A percentile compares a stretch with the other conserved stretches of the same genome.
These are phyloP conservation scores for Mytilinidion resinicola DNA, from an alignment of 495 filamentous ascomycete species.

Conservation along the genomic window DNA sequence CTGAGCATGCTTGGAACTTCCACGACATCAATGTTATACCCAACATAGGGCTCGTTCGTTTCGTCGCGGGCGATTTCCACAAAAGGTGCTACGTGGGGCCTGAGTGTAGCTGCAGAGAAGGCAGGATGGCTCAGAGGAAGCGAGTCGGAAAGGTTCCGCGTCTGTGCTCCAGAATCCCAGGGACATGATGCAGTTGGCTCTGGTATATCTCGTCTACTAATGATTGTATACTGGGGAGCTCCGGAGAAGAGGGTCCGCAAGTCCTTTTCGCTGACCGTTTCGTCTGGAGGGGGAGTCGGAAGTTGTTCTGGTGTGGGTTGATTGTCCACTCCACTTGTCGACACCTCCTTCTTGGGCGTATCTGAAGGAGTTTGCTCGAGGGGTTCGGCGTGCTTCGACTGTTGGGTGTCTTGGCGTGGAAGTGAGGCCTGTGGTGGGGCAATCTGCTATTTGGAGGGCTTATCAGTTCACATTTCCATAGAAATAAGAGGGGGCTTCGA, in stretches of 20 bases:
- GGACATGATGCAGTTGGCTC: conserved; percentile 64
- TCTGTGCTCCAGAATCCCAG: conserved; percentile 57
- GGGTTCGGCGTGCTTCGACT: conserved; percentile 19
- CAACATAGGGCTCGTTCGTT: conserved; percentile 32
- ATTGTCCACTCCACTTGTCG: not conserved
- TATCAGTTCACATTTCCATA: not conserved
- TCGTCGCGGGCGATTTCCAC: conserved; percentile 28
- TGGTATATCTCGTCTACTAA: conserved; percentile 45
- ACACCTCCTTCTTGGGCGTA: not conserved
- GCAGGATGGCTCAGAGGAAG: conserved; percentile 42
- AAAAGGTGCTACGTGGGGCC: conserved; percentile 41
- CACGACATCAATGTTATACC: conserved; percentile 51
- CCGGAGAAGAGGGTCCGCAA: conserved; percentile 67
- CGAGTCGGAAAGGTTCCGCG: conserved; percentile 59
- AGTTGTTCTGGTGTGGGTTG: not conserved
- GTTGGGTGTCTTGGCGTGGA: conserved; percentile 15
- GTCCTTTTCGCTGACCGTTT: conserved; percentile 49
- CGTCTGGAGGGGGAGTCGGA: conserved; percentile 2
- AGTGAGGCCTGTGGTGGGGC: not conserved
- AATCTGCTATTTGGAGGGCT: not conserved
- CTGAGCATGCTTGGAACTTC: conserved; percentile 71
- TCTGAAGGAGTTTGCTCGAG: conserved; percentile 6
- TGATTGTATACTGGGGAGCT: conserved; percentile 64
- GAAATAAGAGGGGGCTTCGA: not conserved
- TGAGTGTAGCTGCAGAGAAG: conserved; percentile 44